Percentiles rank a stretch among this genome's conserved stretches.
Conservation (phyloP, 306 rosid genomes). For the Begonia loranthoides region DNA sequence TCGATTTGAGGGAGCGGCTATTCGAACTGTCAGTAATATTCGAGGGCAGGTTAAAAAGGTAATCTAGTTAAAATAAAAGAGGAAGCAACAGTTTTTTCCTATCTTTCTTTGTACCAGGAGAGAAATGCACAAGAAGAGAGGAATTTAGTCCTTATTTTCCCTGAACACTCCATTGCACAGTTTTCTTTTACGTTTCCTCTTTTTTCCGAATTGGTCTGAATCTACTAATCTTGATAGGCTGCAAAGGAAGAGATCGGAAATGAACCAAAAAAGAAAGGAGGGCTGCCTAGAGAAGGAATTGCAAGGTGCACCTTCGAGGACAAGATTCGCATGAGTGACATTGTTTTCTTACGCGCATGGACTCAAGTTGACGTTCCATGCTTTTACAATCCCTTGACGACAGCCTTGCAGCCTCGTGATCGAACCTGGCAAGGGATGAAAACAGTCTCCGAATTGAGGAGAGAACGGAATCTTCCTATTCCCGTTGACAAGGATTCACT, state of each 20-base stretch:
- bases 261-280: constrained; percentile 62
- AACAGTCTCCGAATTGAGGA: constrained; percentile 86
- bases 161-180: neutral
- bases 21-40: constrained; percentile 84
- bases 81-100: neutral
- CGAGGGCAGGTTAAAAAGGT: constrained; percentile 99
- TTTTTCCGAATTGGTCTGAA: constrained; percentile 8
- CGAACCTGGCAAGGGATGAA: constrained; percentile 82
- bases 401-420: constrained; percentile 81
- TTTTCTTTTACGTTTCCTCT: neutral
- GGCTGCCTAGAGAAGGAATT: constrained; percentile 70
- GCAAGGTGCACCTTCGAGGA: constrained; percentile 96
- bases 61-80: constrained; percentile 10
- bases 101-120: no score
- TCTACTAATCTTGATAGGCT: constrained; percentile 40
- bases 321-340: constrained; percentile 93
- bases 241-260: constrained; percentile 84
- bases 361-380: constrained; percentile 75
- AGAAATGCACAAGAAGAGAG: no score
- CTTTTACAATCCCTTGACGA: constrained; percentile 66
- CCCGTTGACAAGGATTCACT: constrained; percentile 86
- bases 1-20: constrained; percentile 87
- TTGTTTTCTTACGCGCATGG: constrained; percentile 87
- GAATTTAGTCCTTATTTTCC: neutral
- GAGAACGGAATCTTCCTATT: constrained; percentile 45